phyloP scores from a whole-genome alignment of 208 protist species.

The Herpetomonas samuelpessoai region DNA sequence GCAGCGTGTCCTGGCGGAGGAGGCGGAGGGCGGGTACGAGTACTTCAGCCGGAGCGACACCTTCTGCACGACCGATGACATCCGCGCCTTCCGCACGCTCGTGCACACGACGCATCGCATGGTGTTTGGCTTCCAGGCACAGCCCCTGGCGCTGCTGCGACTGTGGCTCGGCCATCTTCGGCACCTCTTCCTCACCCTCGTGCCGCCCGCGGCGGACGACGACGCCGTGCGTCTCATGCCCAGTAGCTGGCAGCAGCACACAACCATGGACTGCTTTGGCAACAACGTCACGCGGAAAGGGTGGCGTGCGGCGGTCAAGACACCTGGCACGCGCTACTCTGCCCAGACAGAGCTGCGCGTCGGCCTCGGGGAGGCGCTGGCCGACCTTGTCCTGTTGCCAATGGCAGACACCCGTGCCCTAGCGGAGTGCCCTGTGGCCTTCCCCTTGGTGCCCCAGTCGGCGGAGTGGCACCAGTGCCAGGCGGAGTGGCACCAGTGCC shows the following conservation, averaged over 20 bases:
- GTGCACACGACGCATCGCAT: slow-evolving; percentile 52
- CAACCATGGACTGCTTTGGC: slow-evolving; percentile 26
- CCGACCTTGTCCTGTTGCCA: slow-evolving; percentile 62
- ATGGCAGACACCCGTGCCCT: slow-evolving; percentile 23
- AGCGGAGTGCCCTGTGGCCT: slow-evolving; percentile 12
- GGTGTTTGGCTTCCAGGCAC: slow-evolving; percentile 53
- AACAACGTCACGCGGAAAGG: slow-evolving; percentile 28
- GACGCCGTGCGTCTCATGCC: slow-evolving; percentile 49
- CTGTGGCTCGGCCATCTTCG: slow-evolving; percentile 70
- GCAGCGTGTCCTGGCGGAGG: slow-evolving; percentile 38
- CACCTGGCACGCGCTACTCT: slow-evolving; percentile 26
- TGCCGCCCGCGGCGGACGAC: slow-evolving; percentile 40
- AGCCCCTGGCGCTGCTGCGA: slow-evolving; percentile 51
- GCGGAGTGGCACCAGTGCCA: neutral
- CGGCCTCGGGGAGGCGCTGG: slow-evolving; percentile 62
- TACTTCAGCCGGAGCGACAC: slow-evolving; percentile 39
- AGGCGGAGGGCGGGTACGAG: slow-evolving; percentile 29
- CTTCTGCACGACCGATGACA: slow-evolving; percentile 68
- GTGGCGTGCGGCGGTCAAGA: slow-evolving; percentile 35
- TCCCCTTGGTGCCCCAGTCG: slow-evolving; percentile 9
- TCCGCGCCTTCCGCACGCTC: slow-evolving; percentile 33
- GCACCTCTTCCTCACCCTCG: slow-evolving; percentile 61
- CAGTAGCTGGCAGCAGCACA: slow-evolving; percentile 32
- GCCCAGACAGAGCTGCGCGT: slow-evolving; percentile 64
- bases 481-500: neutral